Conservation (phyloP, 306 rosid species). For the Notholithocarpus densiflorus region DNA sequence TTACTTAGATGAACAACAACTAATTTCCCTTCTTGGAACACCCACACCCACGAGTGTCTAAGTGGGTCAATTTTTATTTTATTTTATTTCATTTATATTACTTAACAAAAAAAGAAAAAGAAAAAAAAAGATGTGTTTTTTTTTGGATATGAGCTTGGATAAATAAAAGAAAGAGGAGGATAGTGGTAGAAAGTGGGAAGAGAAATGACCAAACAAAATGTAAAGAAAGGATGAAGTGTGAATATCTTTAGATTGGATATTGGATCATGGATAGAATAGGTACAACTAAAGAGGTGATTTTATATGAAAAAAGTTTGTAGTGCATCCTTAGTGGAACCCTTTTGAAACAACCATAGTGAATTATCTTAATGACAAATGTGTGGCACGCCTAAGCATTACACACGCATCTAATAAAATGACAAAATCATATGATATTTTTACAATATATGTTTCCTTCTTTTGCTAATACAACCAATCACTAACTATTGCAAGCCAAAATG, state of each 20-base stretch:
- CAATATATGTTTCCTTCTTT: too few relatives aligned
- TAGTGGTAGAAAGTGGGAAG: constrained; percentile 7
- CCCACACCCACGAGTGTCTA: background rate
- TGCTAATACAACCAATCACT: too few relatives aligned
- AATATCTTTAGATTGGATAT: constrained; percentile 7
- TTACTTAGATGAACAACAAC: background rate
- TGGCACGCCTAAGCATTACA: constrained; percentile 32
- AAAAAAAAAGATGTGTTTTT: too few relatives aligned
- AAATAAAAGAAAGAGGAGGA: background rate
- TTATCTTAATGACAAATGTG: constrained; percentile 27
- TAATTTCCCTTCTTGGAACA: background rate
- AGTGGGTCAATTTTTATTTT: background rate
- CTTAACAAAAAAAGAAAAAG: too few relatives aligned
- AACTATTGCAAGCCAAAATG: too few relatives aligned
- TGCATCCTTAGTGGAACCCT: constrained; percentile 30
- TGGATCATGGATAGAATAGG: constrained; percentile 32
- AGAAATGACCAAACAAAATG: background rate
- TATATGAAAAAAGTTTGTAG: constrained; percentile 7
- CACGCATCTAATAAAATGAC: constrained; percentile 2
- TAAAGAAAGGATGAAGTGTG: constrained; percentile 14
- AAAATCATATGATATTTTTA: background rate
- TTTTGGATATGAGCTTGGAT: background rate
- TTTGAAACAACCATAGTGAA: background rate
- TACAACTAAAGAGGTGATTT: constrained; percentile 40
- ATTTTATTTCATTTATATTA: too few relatives aligned